Percentiles rank a stretch among this genome's conserved stretches.
These are phyloP conservation scores for Trichoderma afroharzianum DNA, from an alignment of 2,329 filamentous ascomycete species.

Conservation along the genomic window DNA sequence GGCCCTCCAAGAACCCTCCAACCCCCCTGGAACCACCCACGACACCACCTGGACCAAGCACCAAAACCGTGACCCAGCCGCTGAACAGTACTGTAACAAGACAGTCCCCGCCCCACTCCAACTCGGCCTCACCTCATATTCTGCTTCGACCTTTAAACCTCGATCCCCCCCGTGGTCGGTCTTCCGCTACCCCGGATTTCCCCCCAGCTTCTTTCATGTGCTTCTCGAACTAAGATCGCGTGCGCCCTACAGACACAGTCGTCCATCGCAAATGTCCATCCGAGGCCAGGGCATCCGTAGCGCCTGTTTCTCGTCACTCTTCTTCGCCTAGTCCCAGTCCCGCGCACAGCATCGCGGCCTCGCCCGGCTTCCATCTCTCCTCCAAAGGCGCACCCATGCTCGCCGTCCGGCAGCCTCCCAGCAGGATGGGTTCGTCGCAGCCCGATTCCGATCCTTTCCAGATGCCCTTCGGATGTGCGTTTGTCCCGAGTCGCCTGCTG, in stretches of 20 bases:
- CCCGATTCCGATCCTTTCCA: conserved; percentile 46
- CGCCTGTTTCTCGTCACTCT: neutral
- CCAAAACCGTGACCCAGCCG: conserved; percentile 14
- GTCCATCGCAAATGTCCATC: conserved; percentile 6
- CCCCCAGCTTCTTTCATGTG: conserved; percentile 20
- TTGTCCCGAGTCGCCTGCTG: neutral
- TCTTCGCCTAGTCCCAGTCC: neutral
- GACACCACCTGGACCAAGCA: neutral
- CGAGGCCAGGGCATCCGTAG: neutral
- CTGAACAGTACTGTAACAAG: neutral
- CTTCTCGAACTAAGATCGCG: conserved; percentile 18
- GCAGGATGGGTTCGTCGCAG: conserved; percentile 58
- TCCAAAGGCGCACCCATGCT: conserved; percentile 50
- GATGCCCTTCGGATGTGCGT: conserved; percentile 66
- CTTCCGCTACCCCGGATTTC: conserved; percentile 23
- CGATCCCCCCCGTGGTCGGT: conserved; percentile 9
- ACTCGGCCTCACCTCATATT: conserved; percentile 13
- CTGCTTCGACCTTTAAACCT: conserved; percentile 16
- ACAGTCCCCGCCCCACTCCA: conserved; percentile 17
- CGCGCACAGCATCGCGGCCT: neutral
- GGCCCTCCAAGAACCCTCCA: neutral
- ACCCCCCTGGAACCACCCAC: neutral
- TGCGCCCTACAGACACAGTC: neutral
- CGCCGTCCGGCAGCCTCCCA: conserved; percentile 49
- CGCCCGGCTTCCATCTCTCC: neutral